Evolutionary conservation across 805 yeast species (phyloP), one percentile per base, ranked within the genome.

Genomic region (Lipomyces spencermartinsiae): DNA sequence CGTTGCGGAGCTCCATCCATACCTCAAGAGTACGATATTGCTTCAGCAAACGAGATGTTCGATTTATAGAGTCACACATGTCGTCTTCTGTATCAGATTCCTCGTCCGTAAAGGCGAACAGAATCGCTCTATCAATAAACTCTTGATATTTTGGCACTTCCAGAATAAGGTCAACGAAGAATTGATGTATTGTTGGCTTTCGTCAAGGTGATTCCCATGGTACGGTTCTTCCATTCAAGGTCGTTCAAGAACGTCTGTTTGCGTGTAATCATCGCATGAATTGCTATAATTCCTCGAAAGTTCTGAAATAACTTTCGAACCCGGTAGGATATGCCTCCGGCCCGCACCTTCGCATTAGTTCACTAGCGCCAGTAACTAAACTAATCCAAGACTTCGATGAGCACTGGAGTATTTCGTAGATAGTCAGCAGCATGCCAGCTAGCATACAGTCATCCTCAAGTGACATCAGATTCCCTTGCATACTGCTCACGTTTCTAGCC

Each of bases 81-180:
- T 59, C 37, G 56, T 9, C 39, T 14, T 31, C 43, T 34, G 53
- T 35, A 25, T 39, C 35, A 14, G 9, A 16, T 16, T 58, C 55
- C 12, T 39, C 55, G 37, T 29, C n/a, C 29, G 34, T 22, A 22
- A 56, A 61, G 19, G 61, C 57, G 58, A 22, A 56, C 51, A 49
- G 14, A 31, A 67, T 62, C 8, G 51, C 12, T 14, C 46, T 39
- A n/a, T 63, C 60, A 19, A 59, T 9, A n/a, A 25, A 2, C 31
- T 59, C 67, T 34, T 46, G 55, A 34, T 49, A 54, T 6, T 58
- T 59, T 14, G 71, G 71, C 4, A 67, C 16, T 19, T 60, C 63
- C 29, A 64, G 31, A 12, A 55, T 29, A 7, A 54, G 31, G 31
- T 59, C 67, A n/a, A 37, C 43, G 57, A 59, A 34, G 19, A 16